phyloP scores from a whole-genome alignment of 768 basidiomycete genomes.

The Pleurotus tuber-regium region DNA sequence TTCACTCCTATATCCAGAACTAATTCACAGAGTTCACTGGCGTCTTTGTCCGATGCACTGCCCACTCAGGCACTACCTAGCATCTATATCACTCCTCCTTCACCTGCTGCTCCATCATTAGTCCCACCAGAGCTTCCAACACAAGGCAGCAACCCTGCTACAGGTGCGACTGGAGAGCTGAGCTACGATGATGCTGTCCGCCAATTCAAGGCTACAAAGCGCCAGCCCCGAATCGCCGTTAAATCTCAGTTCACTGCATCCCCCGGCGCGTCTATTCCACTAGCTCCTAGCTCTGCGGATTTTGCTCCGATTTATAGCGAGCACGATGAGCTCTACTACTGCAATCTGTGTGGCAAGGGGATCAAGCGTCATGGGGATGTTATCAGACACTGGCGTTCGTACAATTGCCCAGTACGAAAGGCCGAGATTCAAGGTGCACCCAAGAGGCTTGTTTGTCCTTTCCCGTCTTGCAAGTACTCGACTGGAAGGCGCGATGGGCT shows the following conservation, averaged over 20 bases:
- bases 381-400: conserved; percentile 9
- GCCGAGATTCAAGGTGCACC: neutral
- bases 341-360: conserved; percentile 9
- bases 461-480: conserved; percentile 7
- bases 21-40: neutral
- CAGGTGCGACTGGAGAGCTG: neutral
- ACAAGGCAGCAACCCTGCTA: neutral
- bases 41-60: neutral
- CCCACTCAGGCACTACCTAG: neutral
- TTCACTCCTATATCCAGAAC: neutral
- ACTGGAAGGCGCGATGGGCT: conserved; percentile 7
- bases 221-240: neutral
- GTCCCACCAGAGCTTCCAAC: neutral
- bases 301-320: conserved; percentile 1
- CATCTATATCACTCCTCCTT: neutral
- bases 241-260: conserved; percentile 6
- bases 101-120: neutral
- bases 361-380: conserved; percentile 9
- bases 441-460: conserved; percentile 6
- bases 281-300: neutral
- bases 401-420: conserved; percentile 6
- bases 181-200: conserved; percentile 6
- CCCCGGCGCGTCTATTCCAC: conserved; percentile 4
- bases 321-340: conserved; percentile 4
- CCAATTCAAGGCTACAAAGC: conserved; percentile 6